Evolutionary conservation across 2,329 filamentous ascomycete species (phyloP).

Genomic region (Ampelomyces quisqualis): DNA sequence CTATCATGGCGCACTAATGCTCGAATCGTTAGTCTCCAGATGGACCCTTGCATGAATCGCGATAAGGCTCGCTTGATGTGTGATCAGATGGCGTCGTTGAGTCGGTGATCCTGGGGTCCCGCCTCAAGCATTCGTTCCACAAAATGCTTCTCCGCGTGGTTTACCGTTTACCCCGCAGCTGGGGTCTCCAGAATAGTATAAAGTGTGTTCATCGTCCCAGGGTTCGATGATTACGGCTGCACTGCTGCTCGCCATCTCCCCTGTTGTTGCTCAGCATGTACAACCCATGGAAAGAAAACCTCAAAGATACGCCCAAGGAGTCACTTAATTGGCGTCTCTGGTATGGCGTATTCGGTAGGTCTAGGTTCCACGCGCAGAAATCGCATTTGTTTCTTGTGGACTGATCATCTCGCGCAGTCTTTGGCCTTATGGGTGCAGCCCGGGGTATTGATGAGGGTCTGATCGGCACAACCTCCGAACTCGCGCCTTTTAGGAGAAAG

Average conservation of each 20-base stretch:
- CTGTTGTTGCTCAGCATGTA: constrained; percentile 28
- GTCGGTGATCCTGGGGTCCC: not conserved
- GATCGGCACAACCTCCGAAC: constrained; percentile 64
- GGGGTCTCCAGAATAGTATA: constrained; percentile 3
- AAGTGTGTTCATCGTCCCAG: not conserved
- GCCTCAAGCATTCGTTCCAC: not conserved
- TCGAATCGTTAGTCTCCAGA: too few species aligned
- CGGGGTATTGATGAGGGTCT: constrained; percentile 79
- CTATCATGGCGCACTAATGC: too few species aligned
- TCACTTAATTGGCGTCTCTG: constrained; percentile 77
- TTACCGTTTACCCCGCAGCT: constrained; percentile 6
- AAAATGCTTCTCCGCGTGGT: constrained; percentile 10
- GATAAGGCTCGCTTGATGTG: not conserved
- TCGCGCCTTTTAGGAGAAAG: constrained; percentile 38
- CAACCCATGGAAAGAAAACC: constrained; percentile 46
- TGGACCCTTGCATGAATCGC: too few species aligned
- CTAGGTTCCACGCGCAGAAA: not conserved
- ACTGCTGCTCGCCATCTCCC: not conserved
- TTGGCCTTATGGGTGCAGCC: constrained; percentile 73
- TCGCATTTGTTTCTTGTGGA: not conserved
- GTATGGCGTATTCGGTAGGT: constrained; percentile 64
- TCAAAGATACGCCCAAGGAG: constrained; percentile 66
- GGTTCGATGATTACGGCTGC: not conserved
- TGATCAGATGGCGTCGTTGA: not conserved
- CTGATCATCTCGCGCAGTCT: constrained; percentile 42